Evolutionary conservation across 176 grass and related monocot genomes (phyloP), one percentile per base, ranked within the genome.

Genomic region (Carex scoparia): DNA sequence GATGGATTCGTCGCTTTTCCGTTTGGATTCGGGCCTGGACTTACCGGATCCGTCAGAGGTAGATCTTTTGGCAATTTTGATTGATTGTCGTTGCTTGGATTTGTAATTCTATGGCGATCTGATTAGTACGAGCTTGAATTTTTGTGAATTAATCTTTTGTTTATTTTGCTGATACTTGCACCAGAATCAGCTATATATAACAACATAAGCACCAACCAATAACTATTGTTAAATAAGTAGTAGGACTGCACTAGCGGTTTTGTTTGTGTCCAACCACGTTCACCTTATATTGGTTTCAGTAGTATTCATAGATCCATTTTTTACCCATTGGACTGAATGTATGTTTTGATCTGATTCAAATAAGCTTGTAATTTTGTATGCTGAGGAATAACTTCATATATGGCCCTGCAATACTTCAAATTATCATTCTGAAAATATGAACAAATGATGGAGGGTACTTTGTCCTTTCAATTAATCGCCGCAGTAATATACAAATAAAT

Each of bases 41-140:
- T 76, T 64, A 7, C 84, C 10, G 86, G 86, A 83, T 83, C 81
- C 48, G 27, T 83, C 46, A 83, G 81, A 83, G 81, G 81, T 83
- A 15, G 63, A 16, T 61, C 19, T 69, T 79, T 28, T 65, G 5
- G 5, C 9, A 10, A 32, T 35, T 85, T 78, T 65, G 6, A 28
- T 80, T 23, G 60, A 65, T 86, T 61, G 42, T 54, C 27, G 14
- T n/a, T 67, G 32, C 19, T 54, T 32, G 4, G 51, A 61, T 63
- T 65, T 23, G 56, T 65, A 56, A 79, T 68, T 77, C 8, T 55
- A 55, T 12, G 58, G 40, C 23, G 84, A 79, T 86, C 42, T 68
- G 69, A 63, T 27, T 82, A 61, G 27, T 51, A 10, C 48, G 48
- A 35, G 53, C 27, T 54, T 54, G 23, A 35, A 57, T 13, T 14